These are phyloP conservation scores for Herpetomonas tarakana DNA, from an alignment of 208 protist genomes.

Conservation along the genomic window DNA sequence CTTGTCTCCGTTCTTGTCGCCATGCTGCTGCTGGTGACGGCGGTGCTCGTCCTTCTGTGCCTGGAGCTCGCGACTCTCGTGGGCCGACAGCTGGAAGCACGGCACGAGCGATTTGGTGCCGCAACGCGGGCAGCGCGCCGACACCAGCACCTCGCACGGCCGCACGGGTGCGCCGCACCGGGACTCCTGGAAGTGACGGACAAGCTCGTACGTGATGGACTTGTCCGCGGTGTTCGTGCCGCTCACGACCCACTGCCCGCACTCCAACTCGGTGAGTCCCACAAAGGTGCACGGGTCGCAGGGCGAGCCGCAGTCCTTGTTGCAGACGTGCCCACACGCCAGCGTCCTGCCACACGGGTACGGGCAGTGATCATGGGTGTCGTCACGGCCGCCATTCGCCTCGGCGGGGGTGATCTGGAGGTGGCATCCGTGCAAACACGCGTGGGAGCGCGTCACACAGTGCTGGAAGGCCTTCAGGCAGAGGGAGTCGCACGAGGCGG, in stretches of 20 bases:
- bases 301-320: slow-evolving; percentile 54
- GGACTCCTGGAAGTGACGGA: slow-evolving; percentile 71
- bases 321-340: slow-evolving; percentile 71
- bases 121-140: slow-evolving; percentile 64
- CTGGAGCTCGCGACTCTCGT: slow-evolving; percentile 9
- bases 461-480: slow-evolving; percentile 62
- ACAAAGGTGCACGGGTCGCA: slow-evolving; percentile 73
- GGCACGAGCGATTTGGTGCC: slow-evolving; percentile 42
- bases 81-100: slow-evolving; percentile 45
- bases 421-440: slow-evolving; percentile 72
- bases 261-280: slow-evolving; percentile 61
- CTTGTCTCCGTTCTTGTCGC: not conserved
- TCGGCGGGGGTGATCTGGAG: slow-evolving; percentile 5
- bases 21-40: not conserved
- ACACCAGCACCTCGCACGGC: slow-evolving; percentile 50
- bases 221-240: slow-evolving; percentile 49
- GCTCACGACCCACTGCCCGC: slow-evolving; percentile 77
- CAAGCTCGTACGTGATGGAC: slow-evolving; percentile 38
- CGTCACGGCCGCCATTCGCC: not conserved
- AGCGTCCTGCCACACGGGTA: slow-evolving; percentile 66
- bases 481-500: slow-evolving; percentile 44
- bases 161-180: slow-evolving; percentile 48
- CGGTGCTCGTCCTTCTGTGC: slow-evolving; percentile 6
- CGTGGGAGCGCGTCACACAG: slow-evolving; percentile 63
- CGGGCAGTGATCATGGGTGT: slow-evolving; percentile 52